Percentiles rank a stretch among this genome's conserved stretches.
Evolutionary conservation across 1,139 yeast genomes (phyloP).

Genomic region (Candida neerlandica): DNA sequence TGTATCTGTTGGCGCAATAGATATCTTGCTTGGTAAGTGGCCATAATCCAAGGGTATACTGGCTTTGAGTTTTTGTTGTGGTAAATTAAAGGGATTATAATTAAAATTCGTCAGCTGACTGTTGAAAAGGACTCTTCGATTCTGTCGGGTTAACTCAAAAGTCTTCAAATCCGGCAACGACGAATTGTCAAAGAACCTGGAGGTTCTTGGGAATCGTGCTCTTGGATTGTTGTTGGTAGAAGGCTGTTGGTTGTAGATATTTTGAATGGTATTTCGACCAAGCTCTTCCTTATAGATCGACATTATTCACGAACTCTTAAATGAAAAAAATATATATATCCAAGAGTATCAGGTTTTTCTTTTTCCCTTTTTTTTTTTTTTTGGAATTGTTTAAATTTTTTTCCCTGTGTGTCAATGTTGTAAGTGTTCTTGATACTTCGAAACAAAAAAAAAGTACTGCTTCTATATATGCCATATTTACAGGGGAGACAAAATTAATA

Average conservation of each 20-base stretch:
- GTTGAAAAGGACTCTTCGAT: constrained; percentile 25
- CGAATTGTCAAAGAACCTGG: constrained; percentile 35
- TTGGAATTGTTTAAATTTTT: background rate
- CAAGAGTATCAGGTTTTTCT: background rate
- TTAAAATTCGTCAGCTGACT: constrained; percentile 36
- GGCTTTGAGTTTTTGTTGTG: constrained; percentile 46
- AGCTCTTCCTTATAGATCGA: background rate
- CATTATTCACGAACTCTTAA: background rate
- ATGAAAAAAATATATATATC: background rate
- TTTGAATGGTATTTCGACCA: background rate
- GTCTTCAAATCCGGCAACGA: constrained; percentile 32
- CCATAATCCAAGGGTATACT: constrained; percentile 39
- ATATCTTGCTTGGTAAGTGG: constrained; percentile 33
- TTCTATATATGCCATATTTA: too few relatives aligned
- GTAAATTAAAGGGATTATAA: constrained; percentile 45
- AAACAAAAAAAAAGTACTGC: background rate
- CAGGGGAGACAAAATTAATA: too few relatives aligned
- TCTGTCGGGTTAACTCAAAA: constrained; percentile 22
- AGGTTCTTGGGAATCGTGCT: constrained; percentile 33
- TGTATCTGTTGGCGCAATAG: constrained; percentile 8
- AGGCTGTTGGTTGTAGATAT: background rate
- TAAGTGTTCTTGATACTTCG: background rate
- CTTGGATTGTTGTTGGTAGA: constrained; percentile 5
- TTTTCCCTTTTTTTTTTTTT: background rate
- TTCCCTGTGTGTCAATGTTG: background rate